Percentiles rank a stretch among this genome's conserved stretches.
Evolutionary conservation across 1,284 basidiomycete species (phyloP).

Genomic region (Uromyces viciae-fabae): DNA sequence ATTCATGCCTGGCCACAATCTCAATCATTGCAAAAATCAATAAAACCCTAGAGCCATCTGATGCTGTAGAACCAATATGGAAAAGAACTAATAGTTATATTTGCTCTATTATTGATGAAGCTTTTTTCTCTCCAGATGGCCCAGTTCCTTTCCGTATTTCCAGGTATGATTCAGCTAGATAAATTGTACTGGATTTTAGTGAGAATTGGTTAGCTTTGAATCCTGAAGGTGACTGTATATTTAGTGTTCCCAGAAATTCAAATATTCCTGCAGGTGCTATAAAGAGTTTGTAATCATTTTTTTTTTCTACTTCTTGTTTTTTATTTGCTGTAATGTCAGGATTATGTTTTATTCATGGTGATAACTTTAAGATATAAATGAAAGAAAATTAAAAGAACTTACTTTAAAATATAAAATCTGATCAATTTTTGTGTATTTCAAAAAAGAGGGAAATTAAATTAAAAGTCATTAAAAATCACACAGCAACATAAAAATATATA

Average conservation of each 20-base stretch:
- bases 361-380: no score
- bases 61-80: constrained; percentile 1
- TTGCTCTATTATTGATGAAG: not conserved
- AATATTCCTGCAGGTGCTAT: not conserved
- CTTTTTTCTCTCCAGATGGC: constrained; percentile 1
- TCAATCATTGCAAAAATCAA: constrained; percentile 4
- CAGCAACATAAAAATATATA: no score
- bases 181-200: constrained; percentile 13
- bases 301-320: no score
- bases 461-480: no score
- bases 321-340: no score
- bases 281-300: not conserved
- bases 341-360: no score
- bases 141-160: not conserved
- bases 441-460: no score
- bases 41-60: not conserved
- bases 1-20: not conserved
- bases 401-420: no score
- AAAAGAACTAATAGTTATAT: constrained; percentile 14
- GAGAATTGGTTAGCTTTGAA: not conserved
- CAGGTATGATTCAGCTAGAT: not conserved
- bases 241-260: not conserved
- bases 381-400: no score
- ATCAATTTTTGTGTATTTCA: no score
- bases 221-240: not conserved